phyloP scores from a whole-genome alignment of 2,329 filamentous ascomycete species.

The Teratosphaeria viscida region DNA sequence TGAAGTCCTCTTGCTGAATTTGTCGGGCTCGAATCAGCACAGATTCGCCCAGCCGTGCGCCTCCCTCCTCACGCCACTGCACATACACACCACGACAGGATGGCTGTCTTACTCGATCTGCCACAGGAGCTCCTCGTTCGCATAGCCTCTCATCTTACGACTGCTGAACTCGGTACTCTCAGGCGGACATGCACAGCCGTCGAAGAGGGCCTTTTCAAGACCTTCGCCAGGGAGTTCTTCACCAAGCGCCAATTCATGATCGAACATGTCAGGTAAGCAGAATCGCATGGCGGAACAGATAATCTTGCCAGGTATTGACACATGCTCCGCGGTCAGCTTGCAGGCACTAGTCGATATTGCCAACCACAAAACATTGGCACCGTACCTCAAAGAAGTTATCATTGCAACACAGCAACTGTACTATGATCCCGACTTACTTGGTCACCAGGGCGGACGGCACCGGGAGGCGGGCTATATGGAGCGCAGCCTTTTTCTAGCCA shows the following conservation, averaged over 20 bases:
- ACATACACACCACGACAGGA: not conserved
- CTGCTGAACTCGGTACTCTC: constrained; percentile 44
- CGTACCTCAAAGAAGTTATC: constrained; percentile 39
- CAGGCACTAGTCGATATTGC: constrained; percentile 39
- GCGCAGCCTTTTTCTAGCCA: constrained; percentile 21
- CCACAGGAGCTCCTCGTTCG: constrained; percentile 51
- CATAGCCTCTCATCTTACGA: constrained; percentile 45
- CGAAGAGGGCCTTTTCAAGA: constrained; percentile 44
- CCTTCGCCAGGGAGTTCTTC: constrained; percentile 55
- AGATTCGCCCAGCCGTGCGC: not conserved
- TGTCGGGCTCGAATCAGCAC: not conserved
- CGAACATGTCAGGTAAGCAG: constrained; percentile 28
- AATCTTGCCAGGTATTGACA: too few species aligned
- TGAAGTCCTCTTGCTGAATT: not conserved
- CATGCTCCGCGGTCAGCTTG: constrained; percentile 33
- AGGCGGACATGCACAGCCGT: constrained; percentile 44
- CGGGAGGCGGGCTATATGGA: constrained; percentile 5
- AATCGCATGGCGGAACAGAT: too few species aligned
- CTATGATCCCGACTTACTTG: not conserved
- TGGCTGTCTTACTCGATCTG: constrained; percentile 20
- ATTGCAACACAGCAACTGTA: constrained; percentile 32
- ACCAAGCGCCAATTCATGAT: constrained; percentile 56
- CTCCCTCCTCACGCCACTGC: not conserved
- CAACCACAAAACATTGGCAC: constrained; percentile 27
- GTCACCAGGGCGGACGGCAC: constrained; percentile 1